These are phyloP conservation scores for Lactifluus rugatus DNA, from an alignment of 768 basidiomycete species.

Conservation along the genomic window DNA sequence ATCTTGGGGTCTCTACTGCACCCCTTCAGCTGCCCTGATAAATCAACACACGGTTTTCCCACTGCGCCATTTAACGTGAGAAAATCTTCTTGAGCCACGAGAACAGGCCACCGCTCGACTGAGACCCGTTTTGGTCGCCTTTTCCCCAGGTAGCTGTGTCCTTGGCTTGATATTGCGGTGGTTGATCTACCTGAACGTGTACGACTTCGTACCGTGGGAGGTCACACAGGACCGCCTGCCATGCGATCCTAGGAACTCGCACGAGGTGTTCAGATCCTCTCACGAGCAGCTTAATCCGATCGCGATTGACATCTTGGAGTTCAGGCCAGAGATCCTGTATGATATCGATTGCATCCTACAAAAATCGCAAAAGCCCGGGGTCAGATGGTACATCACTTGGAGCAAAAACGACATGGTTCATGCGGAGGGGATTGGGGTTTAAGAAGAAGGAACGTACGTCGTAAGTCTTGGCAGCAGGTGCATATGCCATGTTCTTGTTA, in stretches of 20 bases:
- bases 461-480: conserved; percentile 12
- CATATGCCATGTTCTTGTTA: conserved; percentile 16
- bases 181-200: conserved; percentile 10
- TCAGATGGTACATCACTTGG: not conserved
- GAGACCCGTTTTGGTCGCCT: not conserved
- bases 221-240: conserved; percentile 10
- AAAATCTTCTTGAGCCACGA: conserved; percentile 7
- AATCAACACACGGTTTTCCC: no score
- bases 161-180: conserved; percentile 8
- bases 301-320: not conserved
- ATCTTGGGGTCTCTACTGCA: no score
- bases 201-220: conserved; percentile 13
- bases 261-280: conserved; percentile 7
- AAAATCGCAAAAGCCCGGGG: not conserved
- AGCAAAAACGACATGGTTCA: no score
- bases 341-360: conserved; percentile 11
- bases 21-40: no score
- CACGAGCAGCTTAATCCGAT: conserved; percentile 9
- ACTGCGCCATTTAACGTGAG: not conserved
- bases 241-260: conserved; percentile 14
- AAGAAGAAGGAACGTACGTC: conserved; percentile 7
- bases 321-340: conserved; percentile 14
- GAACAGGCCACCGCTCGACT: conserved; percentile 6
- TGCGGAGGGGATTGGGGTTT: not conserved
- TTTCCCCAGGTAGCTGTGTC: not conserved